phyloP scores from a whole-genome alignment of 2,329 filamentous ascomycete species.

The Grosmannia huntii region DNA sequence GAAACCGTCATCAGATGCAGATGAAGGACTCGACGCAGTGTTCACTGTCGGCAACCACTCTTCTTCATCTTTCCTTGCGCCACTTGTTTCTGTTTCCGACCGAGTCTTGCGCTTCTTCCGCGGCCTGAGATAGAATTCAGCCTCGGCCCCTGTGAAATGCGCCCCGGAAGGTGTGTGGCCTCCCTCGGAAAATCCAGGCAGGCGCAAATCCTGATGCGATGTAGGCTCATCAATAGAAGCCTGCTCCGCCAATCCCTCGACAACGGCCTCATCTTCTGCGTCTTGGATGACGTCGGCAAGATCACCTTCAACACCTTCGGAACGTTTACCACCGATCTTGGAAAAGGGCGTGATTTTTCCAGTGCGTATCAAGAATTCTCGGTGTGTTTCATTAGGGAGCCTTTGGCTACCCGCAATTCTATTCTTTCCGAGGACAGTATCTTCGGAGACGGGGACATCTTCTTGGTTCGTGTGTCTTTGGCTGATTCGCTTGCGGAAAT shows the following conservation, averaged over 20 bases:
- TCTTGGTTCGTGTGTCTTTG: conserved; percentile 40
- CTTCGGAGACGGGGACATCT: conserved; percentile 17
- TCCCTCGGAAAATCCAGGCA: conserved; percentile 55
- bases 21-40: conserved; percentile 9
- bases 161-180: neutral
- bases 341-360: conserved; percentile 97
- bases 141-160: conserved; percentile 26
- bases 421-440: conserved; percentile 19
- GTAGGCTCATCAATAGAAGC: conserved; percentile 31
- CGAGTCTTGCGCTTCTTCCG: conserved; percentile 40
- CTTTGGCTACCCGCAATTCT: conserved; percentile 35
- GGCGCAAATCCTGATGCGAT: conserved; percentile 61
- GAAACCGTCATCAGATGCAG: conserved; percentile 11
- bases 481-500: conserved; percentile 72
- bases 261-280: conserved; percentile 60
- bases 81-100: conserved; percentile 20
- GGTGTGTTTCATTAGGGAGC: conserved; percentile 66
- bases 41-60: conserved; percentile 13
- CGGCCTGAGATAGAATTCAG: conserved; percentile 45
- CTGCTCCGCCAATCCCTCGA: conserved; percentile 32
- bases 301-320: conserved; percentile 50
- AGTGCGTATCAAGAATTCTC: conserved; percentile 85
- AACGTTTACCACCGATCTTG: conserved; percentile 54
- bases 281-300: conserved; percentile 69
- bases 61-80: conserved; percentile 14